A percentile compares a stretch with the other conserved stretches of the same genome.
phyloP scores from a whole-genome alignment of 257 asterid genomes.

The Catharanthus roseus region DNA sequence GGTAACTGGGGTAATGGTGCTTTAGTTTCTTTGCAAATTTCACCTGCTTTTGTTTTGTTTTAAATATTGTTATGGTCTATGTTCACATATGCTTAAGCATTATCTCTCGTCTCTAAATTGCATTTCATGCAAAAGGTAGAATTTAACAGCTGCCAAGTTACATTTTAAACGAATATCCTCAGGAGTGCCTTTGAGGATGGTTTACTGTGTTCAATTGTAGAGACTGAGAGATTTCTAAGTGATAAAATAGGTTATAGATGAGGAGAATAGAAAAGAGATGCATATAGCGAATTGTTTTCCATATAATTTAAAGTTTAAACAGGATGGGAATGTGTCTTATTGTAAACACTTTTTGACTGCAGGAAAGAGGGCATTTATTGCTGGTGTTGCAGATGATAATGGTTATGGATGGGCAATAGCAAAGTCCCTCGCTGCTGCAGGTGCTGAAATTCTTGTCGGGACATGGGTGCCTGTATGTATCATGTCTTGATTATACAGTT shows the following conservation, averaged over 20 bases:
- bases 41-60: background rate
- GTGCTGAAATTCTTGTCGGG: constrained; percentile 95
- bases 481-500: background rate
- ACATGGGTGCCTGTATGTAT: constrained; percentile 98
- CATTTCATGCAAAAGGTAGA: background rate
- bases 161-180: no score
- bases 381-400: constrained; percentile 92
- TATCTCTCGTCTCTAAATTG: background rate
- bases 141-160: no score
- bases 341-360: constrained; percentile 21
- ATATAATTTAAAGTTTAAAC: background rate
- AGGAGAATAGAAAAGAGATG: background rate
- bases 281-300: background rate
- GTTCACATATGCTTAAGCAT: background rate
- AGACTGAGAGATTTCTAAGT: no score
- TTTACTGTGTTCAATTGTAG: background rate
- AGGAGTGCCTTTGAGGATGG: background rate
- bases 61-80: background rate
- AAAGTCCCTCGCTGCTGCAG: constrained; percentile 93
- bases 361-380: constrained; percentile 97
- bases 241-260: no score
- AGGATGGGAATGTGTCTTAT: background rate
- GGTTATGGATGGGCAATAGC: constrained; percentile 99
- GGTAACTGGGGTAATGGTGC: background rate
- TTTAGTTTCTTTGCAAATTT: background rate